Percentiles rank a stretch among this genome's conserved stretches.
Evolutionary conservation across 2,329 filamentous ascomycete genomes (phyloP).

Genomic region (Rhinocladiella mackenziei): DNA sequence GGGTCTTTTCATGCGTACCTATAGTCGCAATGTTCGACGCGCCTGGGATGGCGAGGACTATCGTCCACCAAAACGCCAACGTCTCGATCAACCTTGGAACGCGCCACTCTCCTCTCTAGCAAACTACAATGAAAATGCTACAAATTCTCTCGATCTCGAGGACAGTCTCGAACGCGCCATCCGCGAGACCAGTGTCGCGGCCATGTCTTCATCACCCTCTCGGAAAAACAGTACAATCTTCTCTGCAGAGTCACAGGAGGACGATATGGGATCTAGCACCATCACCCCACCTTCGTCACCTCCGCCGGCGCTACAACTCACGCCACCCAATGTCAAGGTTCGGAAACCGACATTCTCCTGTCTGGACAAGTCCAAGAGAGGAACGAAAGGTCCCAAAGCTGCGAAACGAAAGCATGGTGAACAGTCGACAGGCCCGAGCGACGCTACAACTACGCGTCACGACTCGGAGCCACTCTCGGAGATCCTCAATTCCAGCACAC

Average conservation of each 20-base stretch:
- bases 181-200: conserved; percentile 44
- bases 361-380: conserved; percentile 33
- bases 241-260: conserved; percentile 43
- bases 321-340: conserved; percentile 41
- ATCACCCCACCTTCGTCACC: conserved; percentile 53
- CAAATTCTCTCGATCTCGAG: conserved; percentile 38
- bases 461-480: conserved; percentile 30
- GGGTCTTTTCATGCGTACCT: conserved; percentile 49
- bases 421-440: conserved; percentile 31
- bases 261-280: conserved; percentile 33
- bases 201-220: conserved; percentile 44
- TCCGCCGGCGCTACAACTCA: conserved; percentile 41
- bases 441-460: conserved; percentile 14
- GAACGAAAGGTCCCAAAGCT: conserved; percentile 23
- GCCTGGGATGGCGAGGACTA: conserved; percentile 45
- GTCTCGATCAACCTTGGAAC: conserved; percentile 36
- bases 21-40: conserved; percentile 46
- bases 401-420: conserved; percentile 41
- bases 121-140: conserved; percentile 29
- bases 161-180: conserved; percentile 47
- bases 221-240: conserved; percentile 45
- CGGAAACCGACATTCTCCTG: conserved; percentile 51
- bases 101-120: conserved; percentile 14
- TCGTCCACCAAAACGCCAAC: conserved; percentile 44
- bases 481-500: conserved; percentile 27